Evolutionary conservation across 768 basidiomycete species (phyloP), one percentile per base, ranked within the genome.

Genomic region (Xerocomus potaroensis): DNA sequence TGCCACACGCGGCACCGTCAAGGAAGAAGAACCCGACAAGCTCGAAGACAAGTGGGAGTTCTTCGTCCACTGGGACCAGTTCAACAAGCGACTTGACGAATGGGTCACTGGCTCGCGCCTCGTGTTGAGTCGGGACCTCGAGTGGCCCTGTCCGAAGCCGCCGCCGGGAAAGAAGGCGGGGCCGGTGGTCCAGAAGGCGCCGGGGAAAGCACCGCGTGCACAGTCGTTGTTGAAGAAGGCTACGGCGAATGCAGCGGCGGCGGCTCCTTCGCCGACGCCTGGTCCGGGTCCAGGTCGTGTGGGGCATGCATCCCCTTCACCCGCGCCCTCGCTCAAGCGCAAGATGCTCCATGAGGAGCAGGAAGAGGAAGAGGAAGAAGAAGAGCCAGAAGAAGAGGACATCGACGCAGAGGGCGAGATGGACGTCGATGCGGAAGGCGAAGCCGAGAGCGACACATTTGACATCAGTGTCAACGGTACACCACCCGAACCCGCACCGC

Each of bases 31-130:
- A 41, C 74, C 79, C 35, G 74, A 76, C 31, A 77, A 77, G 47
- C 77, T 80, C 8, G 84, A 85, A 59, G 90, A 92, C 64, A 83
- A 87, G 57, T 79, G 81, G 66, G 94, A 98, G 66, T 98, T 83
- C 73, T 99, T 98, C 61, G 91, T 98, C 16, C 96, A 99, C 62
- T 99, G 95, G 85, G 92, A 97, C 58, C 83, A 91, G 54, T 98
- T 97, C 78, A 99, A 99, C 75, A 99, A 99, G 67, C 93, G 96
- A 52, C 75, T 98, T 32, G 96, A 99, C 63, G 96, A 96, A 45
- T 99, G 96, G 96, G 86, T 99, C 19, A 71, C 87, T 12, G 91
- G 89, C 14, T 85, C 88, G 1, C 81, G 95, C 32, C 78, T 99
- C 47, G 78, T 98, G 33, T 73, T 94, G 36, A 76, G 72, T 49